phyloP scores from a whole-genome alignment of 257 asterid species.

The Rauvolfia tetraphylla region DNA sequence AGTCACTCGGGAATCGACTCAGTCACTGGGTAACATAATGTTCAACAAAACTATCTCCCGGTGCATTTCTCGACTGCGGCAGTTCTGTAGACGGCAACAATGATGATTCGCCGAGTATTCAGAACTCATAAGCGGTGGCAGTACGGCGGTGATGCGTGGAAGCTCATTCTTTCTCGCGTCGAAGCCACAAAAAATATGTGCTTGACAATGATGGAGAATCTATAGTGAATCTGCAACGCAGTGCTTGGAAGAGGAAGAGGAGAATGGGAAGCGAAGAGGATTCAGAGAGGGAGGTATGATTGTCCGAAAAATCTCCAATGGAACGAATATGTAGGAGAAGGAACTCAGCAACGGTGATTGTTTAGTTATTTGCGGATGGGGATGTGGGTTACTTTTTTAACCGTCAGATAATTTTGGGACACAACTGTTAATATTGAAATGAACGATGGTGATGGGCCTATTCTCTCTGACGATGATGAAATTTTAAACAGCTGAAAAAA shows the following conservation, averaged over 20 bases:
- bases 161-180: not conserved
- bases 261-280: not conserved
- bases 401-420: not conserved
- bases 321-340: not conserved
- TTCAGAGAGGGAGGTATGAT: not conserved
- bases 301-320: not conserved
- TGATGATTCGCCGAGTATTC: not conserved
- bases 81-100: not conserved
- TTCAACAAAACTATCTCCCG: not conserved
- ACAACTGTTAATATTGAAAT: not conserved
- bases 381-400: not conserved
- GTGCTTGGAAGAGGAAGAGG: not conserved
- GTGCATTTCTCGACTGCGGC: not conserved
- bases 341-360: not conserved
- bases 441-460: no score
- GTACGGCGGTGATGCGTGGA: not conserved
- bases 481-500: no score
- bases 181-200: not conserved
- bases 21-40: not conserved
- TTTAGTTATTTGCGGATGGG: not conserved
- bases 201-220: slow-evolving; percentile 1
- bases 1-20: no score
- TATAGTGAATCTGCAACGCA: not conserved
- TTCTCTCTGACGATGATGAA: no score
- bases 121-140: not conserved